Base-by-base conservation (phyloP, 1,284 basidiomycete genomes). In the Naganishia sp. region DNA sequence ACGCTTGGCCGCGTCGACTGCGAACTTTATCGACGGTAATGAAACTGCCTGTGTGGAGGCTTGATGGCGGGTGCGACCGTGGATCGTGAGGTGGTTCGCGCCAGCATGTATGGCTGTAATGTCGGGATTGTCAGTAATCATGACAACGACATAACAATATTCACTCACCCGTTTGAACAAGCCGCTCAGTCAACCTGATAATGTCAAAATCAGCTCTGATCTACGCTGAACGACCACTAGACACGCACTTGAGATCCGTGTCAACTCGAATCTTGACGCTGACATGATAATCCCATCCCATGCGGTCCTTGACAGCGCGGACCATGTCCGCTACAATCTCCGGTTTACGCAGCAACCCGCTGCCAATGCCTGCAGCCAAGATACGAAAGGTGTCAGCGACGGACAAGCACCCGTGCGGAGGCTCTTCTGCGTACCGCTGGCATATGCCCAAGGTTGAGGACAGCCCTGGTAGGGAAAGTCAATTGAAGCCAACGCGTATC, bases 191-290 rank as follows among this genome's bases (percentile, higher is more conserved):
- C 21, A 81, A 72, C 43, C 81, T 83, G 61, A 18, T 64, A 60
- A 63, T 31, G 18, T 25, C 52, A 39, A 15, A 21, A 18, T 28
- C 36, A 11, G n/a, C 21, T 44, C 11, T 16, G 28, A 50, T 23
- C 49, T 21, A 23, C 25, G 21, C 13, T 25, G 49, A 15, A 21
- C 7, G 7, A 33, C n/a, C 18, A 56, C 18, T 3, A 21, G 13
- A 16, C 16, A 75, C 77, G 65, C 69, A 82, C 80, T 76, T 73
- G 23, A 79, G 73, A 68, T 86, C 83, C 6, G 77, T 72, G 73
- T 86, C 85, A 15, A 86, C 78, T 10, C 85, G 78, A 60, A 86
- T 86, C 77, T 86, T 86, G 69, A 86, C 82, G 55, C 80, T 82
- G 36, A 86, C 82, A n/a, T 83, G 83, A 70, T 81, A 86, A 15